phyloP scores from a whole-genome alignment of 1,139 yeast species.

The Komagataea norvegica region DNA sequence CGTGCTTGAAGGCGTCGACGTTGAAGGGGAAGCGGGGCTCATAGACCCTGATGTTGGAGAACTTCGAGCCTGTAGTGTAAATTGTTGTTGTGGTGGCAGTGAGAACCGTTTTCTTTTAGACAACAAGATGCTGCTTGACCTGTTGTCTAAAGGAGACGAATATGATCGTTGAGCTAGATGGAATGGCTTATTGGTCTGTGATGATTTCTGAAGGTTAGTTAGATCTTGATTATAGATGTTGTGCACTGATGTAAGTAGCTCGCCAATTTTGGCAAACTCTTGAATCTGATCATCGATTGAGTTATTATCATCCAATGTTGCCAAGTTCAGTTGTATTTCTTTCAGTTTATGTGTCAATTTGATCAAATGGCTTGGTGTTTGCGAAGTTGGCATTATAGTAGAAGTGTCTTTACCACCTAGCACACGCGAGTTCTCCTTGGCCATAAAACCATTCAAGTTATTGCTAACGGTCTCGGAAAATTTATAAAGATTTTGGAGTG shows the following conservation, averaged over 20 bases:
- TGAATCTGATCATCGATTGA: conserved; percentile 16
- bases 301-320: conserved; percentile 11
- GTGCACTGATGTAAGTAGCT: conserved; percentile 11
- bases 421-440: background rate
- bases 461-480: conserved; percentile 1
- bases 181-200: conserved; percentile 17
- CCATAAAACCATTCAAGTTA: conserved; percentile 2
- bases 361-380: background rate
- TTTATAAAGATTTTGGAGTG: background rate
- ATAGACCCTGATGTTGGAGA: conserved; percentile 16
- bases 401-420: background rate
- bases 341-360: conserved; percentile 15
- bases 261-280: conserved; percentile 17
- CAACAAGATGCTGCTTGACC: conserved; percentile 5
- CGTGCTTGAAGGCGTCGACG: conserved; percentile 5
- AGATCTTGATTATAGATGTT: conserved; percentile 14
- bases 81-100: conserved; percentile 12
- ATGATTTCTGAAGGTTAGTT: conserved; percentile 11
- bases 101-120: conserved; percentile 20
- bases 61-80: conserved; percentile 3
- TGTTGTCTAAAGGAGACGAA: background rate
- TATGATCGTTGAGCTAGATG: conserved; percentile 12
- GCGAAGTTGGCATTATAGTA: background rate
- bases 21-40: conserved; percentile 8
- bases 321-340: conserved; percentile 16